phyloP scores from a whole-genome alignment of 2,329 filamentous ascomycete species.

The Paraconiothyrium sp. region DNA sequence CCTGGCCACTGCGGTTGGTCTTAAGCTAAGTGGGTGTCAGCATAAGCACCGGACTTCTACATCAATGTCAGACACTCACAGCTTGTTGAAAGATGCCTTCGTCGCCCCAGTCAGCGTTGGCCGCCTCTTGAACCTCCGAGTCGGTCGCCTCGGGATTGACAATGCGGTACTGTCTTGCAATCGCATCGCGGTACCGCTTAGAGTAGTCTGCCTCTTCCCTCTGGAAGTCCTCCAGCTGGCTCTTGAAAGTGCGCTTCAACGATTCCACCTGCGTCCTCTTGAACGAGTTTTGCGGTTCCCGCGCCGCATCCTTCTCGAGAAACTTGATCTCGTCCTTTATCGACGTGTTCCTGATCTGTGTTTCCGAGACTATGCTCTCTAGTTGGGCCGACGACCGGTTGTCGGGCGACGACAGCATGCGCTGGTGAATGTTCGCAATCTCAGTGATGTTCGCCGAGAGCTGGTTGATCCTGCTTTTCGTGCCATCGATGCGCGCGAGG shows the following conservation, averaged over 20 bases:
- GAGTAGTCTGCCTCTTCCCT: slow-evolving; percentile 76
- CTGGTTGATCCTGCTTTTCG: slow-evolving; percentile 73
- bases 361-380: slow-evolving; percentile 74
- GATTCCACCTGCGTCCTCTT: slow-evolving; percentile 76
- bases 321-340: slow-evolving; percentile 83
- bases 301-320: slow-evolving; percentile 74
- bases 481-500: slow-evolving; percentile 71
- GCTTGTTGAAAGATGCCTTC: slow-evolving; percentile 85
- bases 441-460: slow-evolving; percentile 73
- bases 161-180: slow-evolving; percentile 81
- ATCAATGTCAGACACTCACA: slow-evolving; percentile 60
- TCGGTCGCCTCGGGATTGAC: slow-evolving; percentile 84
- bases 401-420: slow-evolving; percentile 73
- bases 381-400: slow-evolving; percentile 62
- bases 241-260: slow-evolving; percentile 77
- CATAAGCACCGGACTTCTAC: background rate
- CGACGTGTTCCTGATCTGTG: slow-evolving; percentile 75
- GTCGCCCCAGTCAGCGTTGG: slow-evolving; percentile 76
- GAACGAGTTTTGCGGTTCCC: slow-evolving; percentile 69
- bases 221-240: slow-evolving; percentile 75
- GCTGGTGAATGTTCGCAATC: slow-evolving; percentile 76
- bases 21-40: slow-evolving; percentile 65
- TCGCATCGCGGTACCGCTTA: slow-evolving; percentile 77
- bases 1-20: slow-evolving; percentile 77
- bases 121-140: slow-evolving; percentile 73